These are phyloP conservation scores for Volvariella volvacea DNA, from an alignment of 1,284 basidiomycete genomes.

Conservation along the genomic window DNA sequence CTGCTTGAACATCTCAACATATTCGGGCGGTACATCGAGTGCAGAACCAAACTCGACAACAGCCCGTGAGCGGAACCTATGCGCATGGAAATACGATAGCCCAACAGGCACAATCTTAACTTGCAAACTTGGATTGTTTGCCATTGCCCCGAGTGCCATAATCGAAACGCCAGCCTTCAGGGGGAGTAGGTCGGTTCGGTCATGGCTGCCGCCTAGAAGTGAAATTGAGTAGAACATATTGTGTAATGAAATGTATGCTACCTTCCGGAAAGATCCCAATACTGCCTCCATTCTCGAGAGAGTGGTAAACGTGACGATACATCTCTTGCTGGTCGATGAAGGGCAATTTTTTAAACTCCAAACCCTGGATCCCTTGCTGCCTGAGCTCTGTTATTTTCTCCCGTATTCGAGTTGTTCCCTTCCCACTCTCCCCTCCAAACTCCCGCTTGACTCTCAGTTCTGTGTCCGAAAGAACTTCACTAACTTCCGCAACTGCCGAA, in stretches of 20 bases:
- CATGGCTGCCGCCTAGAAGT: slow-evolving; percentile 83
- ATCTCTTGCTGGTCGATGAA: slow-evolving; percentile 92
- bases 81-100: slow-evolving; percentile 92
- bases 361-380: slow-evolving; percentile 47
- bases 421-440: slow-evolving; percentile 79
- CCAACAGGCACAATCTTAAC: slow-evolving; percentile 95
- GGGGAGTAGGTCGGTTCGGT: slow-evolving; percentile 90
- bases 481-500: slow-evolving; percentile 78
- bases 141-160: slow-evolving; percentile 98
- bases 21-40: slow-evolving; percentile 80
- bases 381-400: slow-evolving; percentile 58
- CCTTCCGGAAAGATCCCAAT: slow-evolving; percentile 98
- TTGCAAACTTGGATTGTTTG: slow-evolving; percentile 77
- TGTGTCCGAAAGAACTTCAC: slow-evolving; percentile 87
- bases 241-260: slow-evolving; percentile 9
- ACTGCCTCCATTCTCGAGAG: slow-evolving; percentile 80
- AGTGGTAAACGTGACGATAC: slow-evolving; percentile 91
- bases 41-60: slow-evolving; percentile 97
- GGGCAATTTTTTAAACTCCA: slow-evolving; percentile 75
- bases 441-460: slow-evolving; percentile 82
- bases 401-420: slow-evolving; percentile 64
- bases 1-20: slow-evolving; percentile 86
- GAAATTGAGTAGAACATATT: not conserved
- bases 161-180: slow-evolving; percentile 94
- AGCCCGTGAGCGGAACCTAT: slow-evolving; percentile 90